These are phyloP conservation scores for Diaporthe amygdali DNA, from an alignment of 2,329 filamentous ascomycete genomes.

Conservation along the genomic window DNA sequence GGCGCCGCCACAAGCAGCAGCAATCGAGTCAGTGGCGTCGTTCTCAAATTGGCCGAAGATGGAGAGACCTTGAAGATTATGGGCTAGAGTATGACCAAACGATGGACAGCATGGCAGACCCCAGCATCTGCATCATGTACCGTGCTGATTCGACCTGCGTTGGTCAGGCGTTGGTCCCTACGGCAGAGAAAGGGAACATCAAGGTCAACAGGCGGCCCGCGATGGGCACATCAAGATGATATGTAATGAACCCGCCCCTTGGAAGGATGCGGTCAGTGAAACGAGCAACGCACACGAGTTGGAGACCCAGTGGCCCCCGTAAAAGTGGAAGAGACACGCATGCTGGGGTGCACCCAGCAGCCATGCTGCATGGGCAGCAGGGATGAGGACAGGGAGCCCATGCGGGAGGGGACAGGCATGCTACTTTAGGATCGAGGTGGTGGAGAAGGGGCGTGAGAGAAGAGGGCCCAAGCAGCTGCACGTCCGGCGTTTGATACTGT, in stretches of 20 bases:
- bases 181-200: not conserved
- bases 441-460: conserved; percentile 18
- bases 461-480: conserved; percentile 20
- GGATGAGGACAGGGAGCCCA: conserved; percentile 17
- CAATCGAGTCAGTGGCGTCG: conserved; percentile 25
- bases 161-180: conserved; percentile 12
- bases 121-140: conserved; percentile 22
- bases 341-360: conserved; percentile 18
- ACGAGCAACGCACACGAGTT: conserved; percentile 11
- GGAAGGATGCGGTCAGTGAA: conserved; percentile 23
- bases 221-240: conserved; percentile 17
- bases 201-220: not conserved
- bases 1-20: conserved; percentile 29
- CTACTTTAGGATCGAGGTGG: conserved; percentile 15
- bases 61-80: conserved; percentile 18
- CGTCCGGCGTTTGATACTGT: conserved; percentile 16
- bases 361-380: conserved; percentile 19
- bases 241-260: conserved; percentile 18
- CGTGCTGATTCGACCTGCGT: conserved; percentile 21
- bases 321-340: conserved; percentile 20
- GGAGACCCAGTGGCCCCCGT: conserved; percentile 15
- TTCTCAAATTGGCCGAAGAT: conserved; percentile 7
- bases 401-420: conserved; percentile 4
- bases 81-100: conserved; percentile 19
- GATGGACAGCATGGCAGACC: conserved; percentile 22